These are phyloP conservation scores for Pichia sp. DNA, from an alignment of 1,139 yeast species.

Conservation along the genomic window DNA sequence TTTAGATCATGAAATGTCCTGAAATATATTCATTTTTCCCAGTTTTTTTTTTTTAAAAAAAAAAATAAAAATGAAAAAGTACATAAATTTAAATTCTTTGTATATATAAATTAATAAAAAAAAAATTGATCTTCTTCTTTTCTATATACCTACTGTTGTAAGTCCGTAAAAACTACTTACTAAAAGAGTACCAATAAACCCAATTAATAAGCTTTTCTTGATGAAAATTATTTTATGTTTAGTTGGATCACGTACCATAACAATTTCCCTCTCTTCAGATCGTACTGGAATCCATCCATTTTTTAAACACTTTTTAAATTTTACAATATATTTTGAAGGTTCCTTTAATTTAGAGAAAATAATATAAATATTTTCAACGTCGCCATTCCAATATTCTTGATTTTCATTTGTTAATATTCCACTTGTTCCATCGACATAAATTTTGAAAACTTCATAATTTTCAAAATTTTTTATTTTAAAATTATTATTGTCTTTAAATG, in stretches of 20 bases:
- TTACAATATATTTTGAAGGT: constrained; percentile 1
- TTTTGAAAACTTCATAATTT: constrained; percentile 38
- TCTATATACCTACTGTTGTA: too few species aligned
- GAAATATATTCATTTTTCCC: neutral
- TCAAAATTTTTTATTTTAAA: neutral
- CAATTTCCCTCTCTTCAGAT: constrained; percentile 6
- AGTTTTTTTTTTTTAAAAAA: too few species aligned
- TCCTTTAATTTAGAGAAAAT: constrained; percentile 1
- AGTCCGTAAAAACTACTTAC: neutral
- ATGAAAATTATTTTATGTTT: neutral
- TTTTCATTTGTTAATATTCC: neutral
- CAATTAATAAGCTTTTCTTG: neutral
- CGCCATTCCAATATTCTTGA: constrained; percentile 8
- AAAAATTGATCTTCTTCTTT: too few species aligned
- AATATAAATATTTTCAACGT: constrained; percentile 1
- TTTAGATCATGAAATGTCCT: constrained; percentile 12
- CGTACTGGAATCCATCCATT: constrained; percentile 10
- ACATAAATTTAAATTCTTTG: neutral
- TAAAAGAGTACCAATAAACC: neutral
- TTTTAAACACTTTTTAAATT: constrained; percentile 1
- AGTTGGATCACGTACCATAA: constrained; percentile 4
- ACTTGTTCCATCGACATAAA: constrained; percentile 31
- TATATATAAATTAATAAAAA: neutral
- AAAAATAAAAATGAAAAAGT: too few species aligned
- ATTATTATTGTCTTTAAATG: too few species aligned